Evolutionary conservation across 1,284 basidiomycete species (phyloP), one percentile per base, ranked within the genome.

Genomic region (Papiliotrema flavescens): DNA sequence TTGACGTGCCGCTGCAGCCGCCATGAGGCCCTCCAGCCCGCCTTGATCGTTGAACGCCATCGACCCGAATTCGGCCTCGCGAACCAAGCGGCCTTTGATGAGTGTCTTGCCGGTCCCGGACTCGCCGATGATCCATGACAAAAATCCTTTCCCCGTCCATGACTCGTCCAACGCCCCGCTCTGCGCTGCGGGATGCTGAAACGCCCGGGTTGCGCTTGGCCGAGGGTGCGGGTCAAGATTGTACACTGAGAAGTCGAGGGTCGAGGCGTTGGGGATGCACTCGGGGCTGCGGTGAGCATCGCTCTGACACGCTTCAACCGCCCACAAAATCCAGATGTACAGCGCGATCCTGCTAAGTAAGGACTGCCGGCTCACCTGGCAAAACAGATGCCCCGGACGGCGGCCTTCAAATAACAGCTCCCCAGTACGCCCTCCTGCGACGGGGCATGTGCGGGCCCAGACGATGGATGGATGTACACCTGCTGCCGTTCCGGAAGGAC

Each of bases 191-290:
- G n/a, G n/a, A 36, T 55, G 43, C 17, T 57, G 52, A 39, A 64
- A 58, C 9, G 63, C 63, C 11, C 57, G 41, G 11, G 59, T 42
- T 19, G 53, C 23, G 19, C 49, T 43, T 13, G 49, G 47, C 24
- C 53, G 50, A 1, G 46, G 34, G 2, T 55, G 47, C 11, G 72
- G 73, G 42, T 75, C 70, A 35, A 73, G 64, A 52, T 66, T 68
- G 67, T 75, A 75, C 14, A 75, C 65, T n/a, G 69, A 69, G 51
- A 69, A 75, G 49, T 75, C 73, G 39, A 70, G 65, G 2, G 61
- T 53, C 8, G 55, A 49, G 4, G 58, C 35, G 48, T 65, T 65
- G 14, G 73, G 73, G 2, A 73, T 66, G 50, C 70, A 71, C 53
- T 73, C 73, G 22, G 73, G 73, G 49, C 71, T 74, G 13, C 7